Base-by-base conservation (phyloP, 495 filamentous ascomycete species). In the Bombardia bombarda region DNA sequence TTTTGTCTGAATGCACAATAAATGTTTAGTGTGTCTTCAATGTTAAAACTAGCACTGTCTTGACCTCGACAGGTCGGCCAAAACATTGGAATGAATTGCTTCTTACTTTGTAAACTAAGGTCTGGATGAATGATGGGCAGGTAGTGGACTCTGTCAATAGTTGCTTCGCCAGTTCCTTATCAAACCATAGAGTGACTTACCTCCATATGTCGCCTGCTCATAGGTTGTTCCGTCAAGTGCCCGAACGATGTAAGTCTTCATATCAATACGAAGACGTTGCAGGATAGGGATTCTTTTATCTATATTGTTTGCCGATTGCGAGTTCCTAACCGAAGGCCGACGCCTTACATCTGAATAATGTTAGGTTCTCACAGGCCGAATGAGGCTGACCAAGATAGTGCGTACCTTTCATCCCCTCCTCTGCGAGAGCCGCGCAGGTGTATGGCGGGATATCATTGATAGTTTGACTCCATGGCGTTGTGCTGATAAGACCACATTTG, bases 191-290 rank as follows among this genome's bases (percentile, higher is more conserved):
- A 17, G 17, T 6, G 17, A 36, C 36, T 24, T 24, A 38, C 36
- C 36, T 5, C 38, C 38, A 4, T 23, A 23, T 16, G 25, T 40
- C n/a, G 38, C 38, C 22, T 30, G 38, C 23, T 40, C 38, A 16
- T 40, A 40, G 16, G 24, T 40, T 30, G 26, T 9, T 4, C 38
- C 38, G n/a, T 40, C 38, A 6, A 40, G 38, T 25, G 30, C 38
- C 16, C 38, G 38, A 13, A 25, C 25, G 22, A 40, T 40, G 17
- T 40, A 40, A 23, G 38, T 40, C 25, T 40, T 40, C 38, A 40
- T 40, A 13, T 32, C 38, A 10, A 40, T 17, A 3, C 38, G 20
- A 13, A 40, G 23, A 12, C 17, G 14, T 16, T 40, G 23, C 23
- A 40, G 16, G 4, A 40, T 8, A 21, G 25, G 25, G 8, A 40